phyloP scores from a whole-genome alignment of 2,329 filamentous ascomycete species.

The Phyllosticta ampelicida region DNA sequence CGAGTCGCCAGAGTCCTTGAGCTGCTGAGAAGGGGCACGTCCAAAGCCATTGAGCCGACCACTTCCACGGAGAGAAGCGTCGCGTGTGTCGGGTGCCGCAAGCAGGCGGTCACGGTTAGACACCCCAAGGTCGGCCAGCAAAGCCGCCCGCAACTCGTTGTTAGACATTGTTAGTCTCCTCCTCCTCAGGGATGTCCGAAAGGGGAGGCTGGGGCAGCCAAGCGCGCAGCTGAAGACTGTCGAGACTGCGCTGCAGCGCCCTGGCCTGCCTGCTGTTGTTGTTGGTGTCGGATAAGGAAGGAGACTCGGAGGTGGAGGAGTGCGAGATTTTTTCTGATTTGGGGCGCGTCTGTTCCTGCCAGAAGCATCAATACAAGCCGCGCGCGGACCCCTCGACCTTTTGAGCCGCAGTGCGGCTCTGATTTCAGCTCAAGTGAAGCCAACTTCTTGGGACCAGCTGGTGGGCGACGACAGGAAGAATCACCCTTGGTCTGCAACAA shows the following conservation, averaged over 20 bases:
- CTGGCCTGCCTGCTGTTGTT: background rate
- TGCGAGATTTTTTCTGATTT: background rate
- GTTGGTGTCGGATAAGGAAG: background rate
- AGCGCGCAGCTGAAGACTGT: background rate
- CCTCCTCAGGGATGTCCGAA: background rate
- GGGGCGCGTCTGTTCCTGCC: background rate
- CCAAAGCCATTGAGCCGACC: background rate
- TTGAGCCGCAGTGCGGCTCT: background rate
- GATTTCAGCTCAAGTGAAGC: background rate
- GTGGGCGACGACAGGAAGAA: background rate
- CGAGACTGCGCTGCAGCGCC: background rate
- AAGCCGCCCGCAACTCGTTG: background rate
- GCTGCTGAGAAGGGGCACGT: background rate
- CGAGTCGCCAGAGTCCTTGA: background rate
- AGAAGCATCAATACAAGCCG: background rate
- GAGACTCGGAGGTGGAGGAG: background rate
- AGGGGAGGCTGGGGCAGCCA: background rate
- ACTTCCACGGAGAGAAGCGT: background rate
- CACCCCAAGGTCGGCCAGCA: background rate
- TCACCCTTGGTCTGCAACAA: background rate
- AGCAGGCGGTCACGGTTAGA: conserved; percentile 2
- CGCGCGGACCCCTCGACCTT: background rate
- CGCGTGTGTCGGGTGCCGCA: background rate
- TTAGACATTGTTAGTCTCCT: background rate
- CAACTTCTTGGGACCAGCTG: background rate